Evolutionary conservation across 2,329 filamentous ascomycete species (phyloP), one percentile per base, ranked within the genome.

Genomic region (Colletotrichum lini): DNA sequence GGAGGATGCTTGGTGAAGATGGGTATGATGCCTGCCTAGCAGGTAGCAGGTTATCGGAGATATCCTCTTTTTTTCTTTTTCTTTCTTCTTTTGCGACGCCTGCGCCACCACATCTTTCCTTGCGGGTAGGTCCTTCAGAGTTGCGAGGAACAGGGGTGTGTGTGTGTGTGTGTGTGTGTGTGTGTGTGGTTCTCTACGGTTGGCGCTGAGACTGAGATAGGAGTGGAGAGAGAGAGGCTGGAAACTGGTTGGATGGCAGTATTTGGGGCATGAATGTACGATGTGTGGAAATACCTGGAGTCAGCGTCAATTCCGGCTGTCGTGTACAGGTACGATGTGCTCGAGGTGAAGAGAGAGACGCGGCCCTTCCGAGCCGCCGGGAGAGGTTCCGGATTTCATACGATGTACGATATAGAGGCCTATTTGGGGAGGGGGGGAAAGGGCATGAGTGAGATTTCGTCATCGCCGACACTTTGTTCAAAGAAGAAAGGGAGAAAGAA

Each of bases 371-470:
- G n/a, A 18, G 10, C n/a, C 45, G 18, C 10, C 45, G n/a, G n/a
- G 45, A 16, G 26, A 54, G 26, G 52, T 35, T 10, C 50, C 50
- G 50, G 18, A 26, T 26, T 4, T 26, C 26, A 26, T 26, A 26
- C 26, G 26, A 26, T 4, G 26, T 26, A 26, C 26, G 3, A 23
- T 23, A 23, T 23, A 10, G 50, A 13, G 6, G 4, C 12, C 15
- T 2, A n/a, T 26, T 21, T 4, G 45, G 2, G 3, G 12, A 13
- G 21, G 49, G 10, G 3, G 5, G 49, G 5, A 4, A 3, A 7
- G 23, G 49, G 49, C 21, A 16, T 23, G 53, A 42, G 35, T 60
- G 26, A 18, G 26, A 49, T 60, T 44, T 21, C 58, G 30, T 61
- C 58, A 49, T 61, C 21, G 18, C 38, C 26, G 44, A 18, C 26